Conservation (phyloP, 768 basidiomycete genomes). For the Hypholoma sublateritium region DNA sequence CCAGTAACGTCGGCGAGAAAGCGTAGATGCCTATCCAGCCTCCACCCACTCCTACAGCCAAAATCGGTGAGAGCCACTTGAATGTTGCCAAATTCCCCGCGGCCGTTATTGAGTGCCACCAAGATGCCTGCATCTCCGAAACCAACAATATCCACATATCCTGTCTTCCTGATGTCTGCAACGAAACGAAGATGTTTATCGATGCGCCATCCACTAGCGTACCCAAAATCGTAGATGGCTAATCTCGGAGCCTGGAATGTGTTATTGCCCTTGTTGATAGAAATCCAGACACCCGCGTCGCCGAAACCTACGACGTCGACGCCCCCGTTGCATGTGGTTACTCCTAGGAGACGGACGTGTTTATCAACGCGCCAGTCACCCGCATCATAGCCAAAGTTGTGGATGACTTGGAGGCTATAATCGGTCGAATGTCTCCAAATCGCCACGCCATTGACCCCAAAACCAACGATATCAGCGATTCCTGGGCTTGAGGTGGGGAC, state of each 20-base stretch:
- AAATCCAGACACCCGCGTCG: constrained; percentile 10
- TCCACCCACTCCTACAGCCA: constrained; percentile 4
- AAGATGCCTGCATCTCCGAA: constrained; percentile 12
- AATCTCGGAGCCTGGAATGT: constrained; percentile 8
- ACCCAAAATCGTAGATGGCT: constrained; percentile 9
- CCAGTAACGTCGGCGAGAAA: constrained; percentile 6
- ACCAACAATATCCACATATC: constrained; percentile 15
- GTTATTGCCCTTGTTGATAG: constrained; percentile 17
- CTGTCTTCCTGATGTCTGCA: constrained; percentile 10
- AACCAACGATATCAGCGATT: constrained; percentile 9
- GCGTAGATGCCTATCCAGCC: constrained; percentile 3
- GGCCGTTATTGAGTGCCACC: constrained; percentile 12
- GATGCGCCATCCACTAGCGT: constrained; percentile 8
- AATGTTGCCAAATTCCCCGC: constrained; percentile 3
- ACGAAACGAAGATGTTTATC: constrained; percentile 15
- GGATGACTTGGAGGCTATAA: background rate
- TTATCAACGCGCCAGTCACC: constrained; percentile 15
- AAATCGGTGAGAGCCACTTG: constrained; percentile 1
- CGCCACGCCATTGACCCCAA: constrained; percentile 6
- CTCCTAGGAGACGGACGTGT: constrained; percentile 17
- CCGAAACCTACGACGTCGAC: constrained; percentile 20
- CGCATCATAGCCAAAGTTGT: constrained; percentile 11
- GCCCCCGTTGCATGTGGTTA: constrained; percentile 8
- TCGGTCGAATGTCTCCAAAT: background rate
- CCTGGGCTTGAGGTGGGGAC: constrained; percentile 8